Percentiles rank a stretch among this genome's conserved stretches.
Evolutionary conservation across 768 basidiomycete genomes (phyloP).

Genomic region (Podaxis sp.): DNA sequence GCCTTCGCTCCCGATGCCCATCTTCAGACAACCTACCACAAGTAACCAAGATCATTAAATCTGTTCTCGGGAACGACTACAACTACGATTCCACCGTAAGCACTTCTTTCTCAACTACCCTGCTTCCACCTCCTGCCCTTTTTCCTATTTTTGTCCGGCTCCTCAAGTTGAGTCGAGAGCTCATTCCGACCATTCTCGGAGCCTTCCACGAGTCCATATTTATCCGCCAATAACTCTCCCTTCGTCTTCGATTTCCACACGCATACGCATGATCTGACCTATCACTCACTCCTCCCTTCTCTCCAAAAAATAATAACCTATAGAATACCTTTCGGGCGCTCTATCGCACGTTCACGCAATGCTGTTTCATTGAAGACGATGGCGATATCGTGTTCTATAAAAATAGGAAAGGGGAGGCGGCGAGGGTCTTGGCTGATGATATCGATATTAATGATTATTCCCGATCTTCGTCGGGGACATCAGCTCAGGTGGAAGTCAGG

Average conservation of each 20-base stretch:
- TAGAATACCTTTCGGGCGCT: constrained; percentile 60
- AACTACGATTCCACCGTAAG: constrained; percentile 61
- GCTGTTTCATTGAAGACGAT: constrained; percentile 63
- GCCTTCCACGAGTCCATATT: too few relatives aligned
- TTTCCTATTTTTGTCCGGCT: not conserved
- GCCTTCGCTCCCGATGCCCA: not conserved
- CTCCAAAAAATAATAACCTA: not conserved
- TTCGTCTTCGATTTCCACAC: not conserved
- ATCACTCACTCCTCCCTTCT: not conserved
- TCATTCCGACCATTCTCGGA: not conserved
- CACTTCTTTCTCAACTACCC: not conserved
- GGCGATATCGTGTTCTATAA: constrained; percentile 65
- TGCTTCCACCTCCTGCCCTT: not conserved
- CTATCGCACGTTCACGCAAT: constrained; percentile 59
- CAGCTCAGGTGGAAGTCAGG: not conserved
- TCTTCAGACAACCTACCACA: constrained; percentile 54
- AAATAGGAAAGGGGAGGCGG: constrained; percentile 46
- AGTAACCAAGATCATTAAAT: constrained; percentile 54
- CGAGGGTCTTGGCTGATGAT: constrained; percentile 32
- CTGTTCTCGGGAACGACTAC: constrained; percentile 55
- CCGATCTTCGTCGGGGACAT: not conserved
- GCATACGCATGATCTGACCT: not conserved
- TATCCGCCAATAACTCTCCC: too few relatives aligned
- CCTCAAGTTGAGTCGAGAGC: not conserved
- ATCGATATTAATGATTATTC: constrained; percentile 10